Evolutionary conservation across 2,329 filamentous ascomycete genomes (phyloP), one percentile per base, ranked within the genome.

Genomic region (Aspergillus candidus): DNA sequence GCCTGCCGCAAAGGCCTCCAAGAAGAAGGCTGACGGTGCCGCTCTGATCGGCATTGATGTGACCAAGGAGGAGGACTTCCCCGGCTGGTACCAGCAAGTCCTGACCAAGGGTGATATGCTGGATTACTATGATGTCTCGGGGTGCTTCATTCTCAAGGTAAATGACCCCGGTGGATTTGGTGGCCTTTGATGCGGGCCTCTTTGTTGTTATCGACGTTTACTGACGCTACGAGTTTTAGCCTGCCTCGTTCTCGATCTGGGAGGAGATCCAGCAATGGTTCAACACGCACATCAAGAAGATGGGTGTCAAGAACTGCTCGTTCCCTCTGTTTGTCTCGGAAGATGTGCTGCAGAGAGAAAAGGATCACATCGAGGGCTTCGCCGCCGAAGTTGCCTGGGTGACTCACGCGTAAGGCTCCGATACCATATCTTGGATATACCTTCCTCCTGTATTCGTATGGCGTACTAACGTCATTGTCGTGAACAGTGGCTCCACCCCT

Each of bases 331-430:
- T 96, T 72, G 80, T 98, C 53, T 94, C 88, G 13, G 77, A 87
- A 62, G 94, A 94, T 71, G 94, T 94, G 33, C 73, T 98, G 52
- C 75, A 83, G 64, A 72, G 77, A 65, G 90, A 96, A 71, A 96
- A 96, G 78, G 87, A 93, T 60, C 93, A 98, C 68, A 86, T 98
- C 50, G 91, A 98, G 69, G 93, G 93, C n/a, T 98, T 98, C 67
- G 93, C 93, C 41, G 90, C 93, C 35, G 72, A 74, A 50, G 72
- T 75, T 38, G 72, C 72, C 39, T 74, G 72, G 72, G 72, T 75
- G 41, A 75, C 72, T 39, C 72, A 74, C 56, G 70, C 70, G 68
- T 71, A 69, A 47, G 61, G 7, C 8, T 6, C 22, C 22, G 22
- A 27, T 27, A 10, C 22, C 15, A 15, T 27, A 27, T 27, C 10